A percentile compares a stretch with the other conserved stretches of the same genome.
Evolutionary conservation across 179 eudicot species (phyloP).

Genomic region (Vitellaria paradoxa): DNA sequence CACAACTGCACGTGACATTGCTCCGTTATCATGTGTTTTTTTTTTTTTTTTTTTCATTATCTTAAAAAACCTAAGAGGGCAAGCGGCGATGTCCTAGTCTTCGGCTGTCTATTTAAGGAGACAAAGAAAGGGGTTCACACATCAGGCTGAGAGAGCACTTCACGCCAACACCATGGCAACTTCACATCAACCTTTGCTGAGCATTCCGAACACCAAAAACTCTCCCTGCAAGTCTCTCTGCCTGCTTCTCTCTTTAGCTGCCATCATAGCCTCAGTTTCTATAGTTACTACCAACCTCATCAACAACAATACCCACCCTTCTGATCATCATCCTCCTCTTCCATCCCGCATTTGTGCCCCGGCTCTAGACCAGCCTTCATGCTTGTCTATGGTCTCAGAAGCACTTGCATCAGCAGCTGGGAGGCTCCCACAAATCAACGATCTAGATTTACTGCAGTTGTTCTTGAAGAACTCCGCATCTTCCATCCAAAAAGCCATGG

Average conservation of each 20-base stretch:
- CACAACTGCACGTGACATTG: no score
- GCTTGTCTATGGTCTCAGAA: slow-evolving; percentile 27
- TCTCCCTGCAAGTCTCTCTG: slow-evolving; percentile 9
- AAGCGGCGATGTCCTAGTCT: no score
- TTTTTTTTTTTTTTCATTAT: no score
- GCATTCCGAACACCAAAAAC: slow-evolving; percentile 13
- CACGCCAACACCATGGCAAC: slow-evolving; percentile 12
- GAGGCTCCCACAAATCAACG: background rate
- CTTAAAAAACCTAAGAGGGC: no score
- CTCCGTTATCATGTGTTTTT: no score
- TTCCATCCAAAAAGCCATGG: background rate
- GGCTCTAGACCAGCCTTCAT: slow-evolving; percentile 29
- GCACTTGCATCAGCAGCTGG: background rate
- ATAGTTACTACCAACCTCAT: slow-evolving; percentile 12
- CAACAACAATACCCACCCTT: no score
- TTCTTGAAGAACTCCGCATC: slow-evolving; percentile 18
- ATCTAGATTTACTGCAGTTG: slow-evolving; percentile 16
- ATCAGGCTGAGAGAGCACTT: background rate
- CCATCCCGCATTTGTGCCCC: slow-evolving; percentile 20
- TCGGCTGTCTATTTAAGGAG: background rate
- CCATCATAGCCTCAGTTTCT: slow-evolving; percentile 8
- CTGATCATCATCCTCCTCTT: background rate
- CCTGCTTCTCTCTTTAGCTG: slow-evolving; percentile 13
- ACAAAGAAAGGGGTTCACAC: background rate
- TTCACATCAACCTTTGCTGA: slow-evolving; percentile 21